Percentiles rank a stretch among this genome's conserved stretches.
phyloP scores from a whole-genome alignment of 805 yeast species.

The Candida nanaspora region DNA sequence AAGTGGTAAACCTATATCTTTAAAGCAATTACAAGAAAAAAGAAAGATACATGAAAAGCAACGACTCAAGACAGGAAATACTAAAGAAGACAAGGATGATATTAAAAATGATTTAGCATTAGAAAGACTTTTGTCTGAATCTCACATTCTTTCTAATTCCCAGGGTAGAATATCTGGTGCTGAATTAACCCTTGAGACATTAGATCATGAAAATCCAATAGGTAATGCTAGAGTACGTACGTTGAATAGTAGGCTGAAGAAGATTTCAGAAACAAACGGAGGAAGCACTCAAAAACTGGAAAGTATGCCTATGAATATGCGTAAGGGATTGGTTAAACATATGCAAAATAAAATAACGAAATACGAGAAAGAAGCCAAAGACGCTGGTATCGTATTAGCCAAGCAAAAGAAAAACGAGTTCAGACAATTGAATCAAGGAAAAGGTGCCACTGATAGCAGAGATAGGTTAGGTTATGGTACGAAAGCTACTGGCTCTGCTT shows the following conservation, averaged over 20 bases:
- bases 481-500: conserved; percentile 21
- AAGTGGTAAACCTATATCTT: conserved; percentile 55
- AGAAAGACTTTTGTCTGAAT: conserved; percentile 62
- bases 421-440: conserved; percentile 36
- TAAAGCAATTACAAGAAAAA: conserved; percentile 30
- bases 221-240: conserved; percentile 68
- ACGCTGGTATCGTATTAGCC: conserved; percentile 86
- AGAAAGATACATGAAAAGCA: conserved; percentile 26
- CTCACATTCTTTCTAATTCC: conserved; percentile 50
- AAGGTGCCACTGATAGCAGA: conserved; percentile 43
- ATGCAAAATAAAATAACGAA: conserved; percentile 44
- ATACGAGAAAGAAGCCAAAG: conserved; percentile 71
- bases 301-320: conserved; percentile 81
- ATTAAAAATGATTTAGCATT: conserved; percentile 65
- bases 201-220: conserved; percentile 53
- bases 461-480: conserved; percentile 44
- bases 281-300: conserved; percentile 36
- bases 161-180: conserved; percentile 51
- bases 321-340: conserved; percentile 73
- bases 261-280: conserved; percentile 40
- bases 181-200: conserved; percentile 53
- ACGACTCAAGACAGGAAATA: conserved; percentile 16
- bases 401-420: conserved; percentile 61
- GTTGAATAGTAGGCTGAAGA: conserved; percentile 48
- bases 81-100: conserved; percentile 41